These are phyloP conservation scores for Macaranga tanarius DNA, from an alignment of 441 rosid species.

Conservation along the genomic window DNA sequence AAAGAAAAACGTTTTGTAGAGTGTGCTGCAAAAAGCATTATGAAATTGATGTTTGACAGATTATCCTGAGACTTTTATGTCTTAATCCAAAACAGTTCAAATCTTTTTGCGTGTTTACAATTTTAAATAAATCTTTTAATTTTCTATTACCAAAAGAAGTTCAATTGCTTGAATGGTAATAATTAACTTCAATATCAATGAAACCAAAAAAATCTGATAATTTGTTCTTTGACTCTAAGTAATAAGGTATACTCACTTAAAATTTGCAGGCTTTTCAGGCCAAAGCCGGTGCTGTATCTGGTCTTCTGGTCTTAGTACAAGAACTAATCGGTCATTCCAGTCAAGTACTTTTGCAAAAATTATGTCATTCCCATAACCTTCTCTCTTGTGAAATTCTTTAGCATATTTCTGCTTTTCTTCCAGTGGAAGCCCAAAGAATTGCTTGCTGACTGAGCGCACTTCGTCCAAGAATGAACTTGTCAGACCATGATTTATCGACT, in stretches of 20 bases:
- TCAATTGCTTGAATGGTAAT: too few relatives aligned
- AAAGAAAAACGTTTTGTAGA: too few relatives aligned
- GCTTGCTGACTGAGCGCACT: constrained; percentile 40
- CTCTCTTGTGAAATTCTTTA: constrained; percentile 44
- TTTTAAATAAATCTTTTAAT: too few relatives aligned
- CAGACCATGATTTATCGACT: constrained; percentile 70
- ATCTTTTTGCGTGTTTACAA: too few relatives aligned
- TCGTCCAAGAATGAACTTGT: constrained; percentile 42
- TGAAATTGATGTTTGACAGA: too few relatives aligned
- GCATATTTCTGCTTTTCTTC: constrained; percentile 53
- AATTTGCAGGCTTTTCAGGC: constrained; percentile 52
- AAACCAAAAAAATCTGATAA: too few relatives aligned
- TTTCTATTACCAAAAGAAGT: too few relatives aligned
- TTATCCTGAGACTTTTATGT: too few relatives aligned
- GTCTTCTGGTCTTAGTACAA: constrained; percentile 49
- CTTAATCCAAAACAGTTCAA: too few relatives aligned
- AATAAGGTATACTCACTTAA: constrained; percentile 1
- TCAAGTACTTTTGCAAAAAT: constrained; percentile 54
- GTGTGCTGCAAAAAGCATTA: too few relatives aligned
- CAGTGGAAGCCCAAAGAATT: constrained; percentile 51
- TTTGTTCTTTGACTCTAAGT: too few relatives aligned
- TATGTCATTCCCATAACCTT: constrained; percentile 79
- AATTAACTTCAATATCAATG: too few relatives aligned
- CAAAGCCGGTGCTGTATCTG: constrained; percentile 39
- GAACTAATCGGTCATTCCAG: constrained; percentile 62